These are phyloP conservation scores for Penicillium dipodomyicola DNA, from an alignment of 495 filamentous ascomycete genomes.

Conservation along the genomic window DNA sequence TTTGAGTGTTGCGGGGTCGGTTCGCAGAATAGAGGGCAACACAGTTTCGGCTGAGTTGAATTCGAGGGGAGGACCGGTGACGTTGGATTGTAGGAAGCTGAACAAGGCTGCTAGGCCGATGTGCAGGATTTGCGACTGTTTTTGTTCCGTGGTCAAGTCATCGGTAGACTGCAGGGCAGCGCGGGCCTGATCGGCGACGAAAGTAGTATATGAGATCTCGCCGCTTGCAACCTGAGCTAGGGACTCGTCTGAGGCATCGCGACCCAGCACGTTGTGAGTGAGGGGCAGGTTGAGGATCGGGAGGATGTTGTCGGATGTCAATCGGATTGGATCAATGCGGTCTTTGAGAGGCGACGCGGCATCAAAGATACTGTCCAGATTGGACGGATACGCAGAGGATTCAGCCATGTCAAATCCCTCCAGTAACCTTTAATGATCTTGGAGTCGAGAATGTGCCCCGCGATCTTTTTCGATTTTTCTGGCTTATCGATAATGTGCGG, in stretches of 20 bases:
- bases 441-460: conserved; percentile 26
- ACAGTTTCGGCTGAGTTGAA: conserved; percentile 53
- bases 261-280: conserved; percentile 38
- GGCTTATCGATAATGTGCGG: conserved; percentile 34
- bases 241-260: conserved; percentile 24
- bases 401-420: conserved; percentile 31
- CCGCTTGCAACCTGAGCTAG: conserved; percentile 28
- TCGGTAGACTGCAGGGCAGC: conserved; percentile 25
- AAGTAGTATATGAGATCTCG: conserved; percentile 39
- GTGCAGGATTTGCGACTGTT: conserved; percentile 47
- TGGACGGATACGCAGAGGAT: conserved; percentile 25
- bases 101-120: conserved; percentile 71
- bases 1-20: conserved; percentile 27
- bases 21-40: conserved; percentile 47
- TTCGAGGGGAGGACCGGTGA: conserved; percentile 78
- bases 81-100: conserved; percentile 86
- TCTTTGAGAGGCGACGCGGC: conserved; percentile 26
- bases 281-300: conserved; percentile 41
- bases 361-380: conserved; percentile 38
- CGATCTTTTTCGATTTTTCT: conserved; percentile 34
- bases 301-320: conserved; percentile 36
- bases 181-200: conserved; percentile 34
- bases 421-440: conserved; percentile 12
- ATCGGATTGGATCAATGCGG: conserved; percentile 38
- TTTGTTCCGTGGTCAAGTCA: conserved; percentile 32